These are phyloP conservation scores for Durio zibethinus DNA, from an alignment of 345 rosid genomes.

Conservation along the genomic window DNA sequence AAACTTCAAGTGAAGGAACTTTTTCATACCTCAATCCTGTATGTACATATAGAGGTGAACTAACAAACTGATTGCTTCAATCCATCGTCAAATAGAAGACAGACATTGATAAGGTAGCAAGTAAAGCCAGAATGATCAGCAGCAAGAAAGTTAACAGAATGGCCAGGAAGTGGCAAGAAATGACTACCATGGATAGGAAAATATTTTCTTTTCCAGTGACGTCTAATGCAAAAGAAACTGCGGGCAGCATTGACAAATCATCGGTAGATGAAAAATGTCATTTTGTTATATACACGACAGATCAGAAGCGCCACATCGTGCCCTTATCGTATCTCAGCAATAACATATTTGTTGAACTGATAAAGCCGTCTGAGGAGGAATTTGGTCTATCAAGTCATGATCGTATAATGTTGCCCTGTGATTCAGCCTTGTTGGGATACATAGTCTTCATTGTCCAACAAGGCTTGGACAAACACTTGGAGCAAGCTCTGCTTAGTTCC, in stretches of 20 bases:
- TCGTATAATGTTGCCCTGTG: slow-evolving; percentile 6
- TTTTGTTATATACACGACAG: slow-evolving; percentile 12
- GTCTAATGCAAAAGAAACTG: background rate
- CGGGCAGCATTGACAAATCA: background rate
- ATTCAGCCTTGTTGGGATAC: slow-evolving; percentile 13
- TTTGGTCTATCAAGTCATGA: slow-evolving; percentile 16
- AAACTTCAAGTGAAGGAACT: background rate
- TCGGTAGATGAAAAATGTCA: background rate
- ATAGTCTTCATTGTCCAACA: background rate
- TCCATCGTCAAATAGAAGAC: background rate
- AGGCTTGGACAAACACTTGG: background rate
- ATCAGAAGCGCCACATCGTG: background rate
- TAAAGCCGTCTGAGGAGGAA: slow-evolving; percentile 11
- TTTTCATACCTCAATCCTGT: background rate
- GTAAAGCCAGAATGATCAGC: background rate
- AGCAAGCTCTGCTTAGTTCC: background rate
- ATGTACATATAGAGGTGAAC: background rate
- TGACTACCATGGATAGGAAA: background rate
- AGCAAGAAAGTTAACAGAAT: background rate
- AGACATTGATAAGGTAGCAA: background rate
- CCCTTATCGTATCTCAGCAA: slow-evolving; percentile 8
- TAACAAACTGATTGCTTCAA: background rate
- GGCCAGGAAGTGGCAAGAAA: background rate
- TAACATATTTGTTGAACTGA: slow-evolving; percentile 9
- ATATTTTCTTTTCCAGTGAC: background rate